These are phyloP conservation scores for Daphne laureola DNA, from an alignment of 441 rosid species.

Conservation along the genomic window DNA sequence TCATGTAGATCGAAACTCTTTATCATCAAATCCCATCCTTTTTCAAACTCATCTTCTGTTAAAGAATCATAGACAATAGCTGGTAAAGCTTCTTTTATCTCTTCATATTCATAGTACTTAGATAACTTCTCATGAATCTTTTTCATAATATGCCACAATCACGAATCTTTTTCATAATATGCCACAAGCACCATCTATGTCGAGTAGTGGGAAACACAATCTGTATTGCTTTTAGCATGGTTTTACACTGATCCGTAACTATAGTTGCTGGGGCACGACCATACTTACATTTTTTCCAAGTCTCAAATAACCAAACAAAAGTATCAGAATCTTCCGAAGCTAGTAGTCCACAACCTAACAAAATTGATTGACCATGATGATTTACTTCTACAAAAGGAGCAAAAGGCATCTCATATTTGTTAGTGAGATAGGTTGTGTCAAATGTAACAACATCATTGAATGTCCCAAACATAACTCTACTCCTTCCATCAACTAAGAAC, in stretches of 20 bases:
- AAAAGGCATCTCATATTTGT: background rate
- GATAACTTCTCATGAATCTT: background rate
- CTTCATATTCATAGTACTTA: background rate
- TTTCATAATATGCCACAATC: background rate
- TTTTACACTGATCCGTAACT: background rate
- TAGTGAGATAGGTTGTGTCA: slow-evolving; percentile 9
- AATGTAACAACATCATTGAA: slow-evolving; percentile 15
- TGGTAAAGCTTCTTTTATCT: background rate
- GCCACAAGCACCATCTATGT: no score
- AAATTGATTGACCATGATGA: no score
- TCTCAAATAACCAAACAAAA: background rate
- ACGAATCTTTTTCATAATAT: no score
- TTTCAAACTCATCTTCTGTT: background rate
- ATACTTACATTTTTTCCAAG: background rate
- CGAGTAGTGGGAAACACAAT: background rate
- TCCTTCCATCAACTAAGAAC: slow-evolving; percentile 13
- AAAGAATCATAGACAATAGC: background rate
- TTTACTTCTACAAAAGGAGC: slow-evolving; percentile 12
- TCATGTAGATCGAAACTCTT: background rate
- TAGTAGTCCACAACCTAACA: slow-evolving; percentile 12
- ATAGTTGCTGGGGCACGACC: background rate
- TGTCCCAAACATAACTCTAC: slow-evolving; percentile 3
- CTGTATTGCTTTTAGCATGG: background rate
- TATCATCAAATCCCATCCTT: background rate
- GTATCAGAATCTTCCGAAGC: slow-evolving; percentile 1